Base-by-base conservation (phyloP, 2,329 filamentous ascomycete genomes). In the Cladorrhinum sp. region DNA sequence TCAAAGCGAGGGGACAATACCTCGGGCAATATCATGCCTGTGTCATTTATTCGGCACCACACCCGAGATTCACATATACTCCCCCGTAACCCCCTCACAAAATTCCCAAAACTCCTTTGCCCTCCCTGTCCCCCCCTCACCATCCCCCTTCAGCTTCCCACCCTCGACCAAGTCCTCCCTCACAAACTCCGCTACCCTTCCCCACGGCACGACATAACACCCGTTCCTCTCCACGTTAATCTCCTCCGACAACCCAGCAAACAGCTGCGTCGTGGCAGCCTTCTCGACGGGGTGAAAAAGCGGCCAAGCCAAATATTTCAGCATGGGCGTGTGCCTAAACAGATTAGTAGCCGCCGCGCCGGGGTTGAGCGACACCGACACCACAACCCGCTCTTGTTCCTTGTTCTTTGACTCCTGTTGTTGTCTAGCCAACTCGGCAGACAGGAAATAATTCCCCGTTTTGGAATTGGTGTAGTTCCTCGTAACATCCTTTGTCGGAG, bases 211-310 rank as follows among this genome's bases (percentile, higher is more conserved):
- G 7, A 65, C 46, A 57, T 65, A 67, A 6, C 58, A 60, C 23
- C 65, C 61, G 16, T 58, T 67, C 21, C 75, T 73, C 33, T 76
- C 76, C 1, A 73, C 42, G 0, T 73, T 78, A 2, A 82, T 70
- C 0, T 80, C 73, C 0, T 76, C 74, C 0, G 79, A 78, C 42
- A 80, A 70, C 0, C 73, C 80, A 0, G 79, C 75, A 61, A 76
- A 84, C 0, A 83, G 65, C 61, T 79, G 74, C 0, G 80, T 80
- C 65, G 81, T 82, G 0, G 79, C 80, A 0, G 80, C 81, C 26
- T 74, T 68, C 10, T 74, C 59, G 0, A 69, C 18, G 0, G 74
- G 70, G 57, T 73, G 68, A 1, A 73, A 56, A 4, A 69, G 65
- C 2, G 62, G 57, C 5, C 61, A 64, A 1, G 70, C 60, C 0